Conservation (phyloP, 2,329 filamentous ascomycete species). For the Pseudogymnoascus sp. region DNA sequence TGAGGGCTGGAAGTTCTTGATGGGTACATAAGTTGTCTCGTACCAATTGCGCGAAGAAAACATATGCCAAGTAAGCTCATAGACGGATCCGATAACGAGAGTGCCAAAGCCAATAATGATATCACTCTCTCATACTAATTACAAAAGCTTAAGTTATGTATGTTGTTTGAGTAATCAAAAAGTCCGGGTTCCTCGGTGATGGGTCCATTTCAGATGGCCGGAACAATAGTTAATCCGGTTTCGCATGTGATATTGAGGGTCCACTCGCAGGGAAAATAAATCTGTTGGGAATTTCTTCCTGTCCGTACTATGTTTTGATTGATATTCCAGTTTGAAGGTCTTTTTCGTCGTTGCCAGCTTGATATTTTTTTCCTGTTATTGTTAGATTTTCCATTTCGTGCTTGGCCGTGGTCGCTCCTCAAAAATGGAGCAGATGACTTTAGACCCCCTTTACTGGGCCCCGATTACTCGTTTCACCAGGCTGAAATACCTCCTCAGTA, state of each 20-base stretch:
- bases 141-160: neutral
- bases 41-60: constrained; percentile 26
- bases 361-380: neutral
- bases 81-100: constrained; percentile 22
- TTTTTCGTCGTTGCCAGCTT: neutral
- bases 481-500: neutral
- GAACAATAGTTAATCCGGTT: constrained; percentile 1
- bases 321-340: neutral
- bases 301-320: neutral
- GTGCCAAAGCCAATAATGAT: constrained; percentile 1
- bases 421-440: neutral
- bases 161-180: neutral
- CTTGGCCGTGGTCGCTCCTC: neutral
- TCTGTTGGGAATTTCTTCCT: neutral
- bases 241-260: neutral
- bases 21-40: constrained; percentile 25
- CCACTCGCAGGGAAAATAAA: neutral
- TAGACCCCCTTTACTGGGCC: constrained; percentile 1
- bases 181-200: neutral
- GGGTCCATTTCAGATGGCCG: neutral
- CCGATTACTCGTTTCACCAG: neutral
- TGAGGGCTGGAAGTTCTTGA: constrained; percentile 27
- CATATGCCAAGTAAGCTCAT: constrained; percentile 26
- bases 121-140: neutral
- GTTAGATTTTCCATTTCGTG: neutral